phyloP scores from a whole-genome alignment of 176 grass and related monocot genomes.

The Oryza punctata region DNA sequence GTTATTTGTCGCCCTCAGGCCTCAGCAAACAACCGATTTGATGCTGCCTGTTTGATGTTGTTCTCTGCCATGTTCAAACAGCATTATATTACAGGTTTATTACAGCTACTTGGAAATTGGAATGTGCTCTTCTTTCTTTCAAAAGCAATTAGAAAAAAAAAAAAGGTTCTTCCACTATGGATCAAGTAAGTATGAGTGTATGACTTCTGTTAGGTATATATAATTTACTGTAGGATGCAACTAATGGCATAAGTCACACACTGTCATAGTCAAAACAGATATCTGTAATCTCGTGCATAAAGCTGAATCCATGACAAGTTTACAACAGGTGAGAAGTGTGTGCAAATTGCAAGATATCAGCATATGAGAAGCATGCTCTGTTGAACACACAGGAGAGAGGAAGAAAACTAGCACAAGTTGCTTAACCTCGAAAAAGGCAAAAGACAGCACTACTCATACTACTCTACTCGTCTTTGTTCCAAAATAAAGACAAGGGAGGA shows the following conservation, averaged over 20 bases:
- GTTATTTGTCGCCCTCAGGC: conserved; percentile 6
- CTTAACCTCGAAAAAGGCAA: conserved; percentile 42
- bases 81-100: background rate
- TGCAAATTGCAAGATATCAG: background rate
- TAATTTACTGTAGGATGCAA: background rate
- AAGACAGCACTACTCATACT: conserved; percentile 5
- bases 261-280: background rate
- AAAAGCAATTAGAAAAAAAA: no score
- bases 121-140: conserved; percentile 27
- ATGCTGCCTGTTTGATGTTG: conserved; percentile 35
- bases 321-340: background rate
- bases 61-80: conserved; percentile 23
- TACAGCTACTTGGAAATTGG: no score
- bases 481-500: conserved; percentile 27
- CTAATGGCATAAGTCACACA: background rate
- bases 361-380: background rate
- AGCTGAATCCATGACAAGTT: background rate
- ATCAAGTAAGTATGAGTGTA: background rate
- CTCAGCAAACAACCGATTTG: conserved; percentile 21
- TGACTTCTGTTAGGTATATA: background rate
- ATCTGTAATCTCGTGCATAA: conserved; percentile 17
- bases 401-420: conserved; percentile 33
- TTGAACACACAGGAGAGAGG: background rate
- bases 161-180: background rate
- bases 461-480: background rate